Evolutionary conservation across 768 basidiomycete species (phyloP), one percentile per base, ranked within the genome.

Genomic region (Pleurotus ostreatus): DNA sequence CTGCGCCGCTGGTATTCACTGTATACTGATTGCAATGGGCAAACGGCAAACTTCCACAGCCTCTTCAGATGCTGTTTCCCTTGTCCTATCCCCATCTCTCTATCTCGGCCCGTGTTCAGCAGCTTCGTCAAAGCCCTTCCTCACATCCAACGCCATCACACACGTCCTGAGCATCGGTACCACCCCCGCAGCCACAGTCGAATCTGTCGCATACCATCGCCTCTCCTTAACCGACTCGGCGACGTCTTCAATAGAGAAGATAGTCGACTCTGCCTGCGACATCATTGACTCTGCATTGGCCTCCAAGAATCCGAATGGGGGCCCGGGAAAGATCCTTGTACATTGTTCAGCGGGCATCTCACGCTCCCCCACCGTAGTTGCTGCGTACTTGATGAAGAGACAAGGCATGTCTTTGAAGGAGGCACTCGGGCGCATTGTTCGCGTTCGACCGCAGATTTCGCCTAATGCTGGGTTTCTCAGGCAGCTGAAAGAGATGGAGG

Each of bases 311-410:
- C 30, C 30, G 30, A 34, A 34, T 11, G 30, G 30, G 15, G 67
- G 63, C 6, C 61, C 48, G 16, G 72, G 73, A 38, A 68, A 59
- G 53, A 70, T 78, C 37, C 66, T 79, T 5, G 71, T 79, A 0
- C 78, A 79, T 55, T 79, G 78, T 61, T 68, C 67, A 1, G 78
- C 76, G 1, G 78, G 68, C 11, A 70, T 79, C 6, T 79, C 76
- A 2, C 74, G 78, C n/a, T 76, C 75, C 7, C 78, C 77, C 1
- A 73, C 66, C 7, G 57, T 79, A 40, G 68, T 78, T 47, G 63
- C 66, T 1, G 76, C 68, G 20, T 80, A 78, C 56, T 64, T 78
- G 16, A 74, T 79, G 72, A 68, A 66, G 46, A 48, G 58, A 44
- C 61, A 57, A 7, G 64, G 60, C 1, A 74, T 78, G 74, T 46